A percentile compares a stretch with the other conserved stretches of the same genome.
phyloP scores from a whole-genome alignment of 331 rosid species.

The Stylosanthes scabra region DNA sequence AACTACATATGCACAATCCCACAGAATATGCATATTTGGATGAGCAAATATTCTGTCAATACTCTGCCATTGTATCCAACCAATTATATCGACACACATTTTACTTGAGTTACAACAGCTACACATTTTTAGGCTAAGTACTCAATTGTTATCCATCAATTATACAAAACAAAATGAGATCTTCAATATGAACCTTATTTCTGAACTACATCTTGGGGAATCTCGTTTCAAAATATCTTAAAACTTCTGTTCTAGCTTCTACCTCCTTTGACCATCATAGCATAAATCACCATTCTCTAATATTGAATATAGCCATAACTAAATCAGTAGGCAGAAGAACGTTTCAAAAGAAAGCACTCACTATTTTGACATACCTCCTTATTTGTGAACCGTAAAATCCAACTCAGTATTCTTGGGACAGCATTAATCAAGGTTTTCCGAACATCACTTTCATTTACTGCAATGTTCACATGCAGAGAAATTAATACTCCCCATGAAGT shows the following conservation, averaged over 20 bases:
- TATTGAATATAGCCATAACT: not conserved
- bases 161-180: not conserved
- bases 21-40: too few relatives aligned
- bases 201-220: not conserved
- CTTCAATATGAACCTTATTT: not conserved
- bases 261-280: not conserved
- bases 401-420: slow-evolving; percentile 72
- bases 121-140: not conserved
- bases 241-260: not conserved
- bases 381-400: slow-evolving; percentile 74
- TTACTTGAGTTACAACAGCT: not conserved
- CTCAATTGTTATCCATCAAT: not conserved
- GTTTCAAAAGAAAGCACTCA: slow-evolving; percentile 25
- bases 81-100: not conserved
- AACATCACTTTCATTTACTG: slow-evolving; percentile 74
- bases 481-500: slow-evolving; percentile 32
- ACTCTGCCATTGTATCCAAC: too few relatives aligned
- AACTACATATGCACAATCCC: too few relatives aligned
- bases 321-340: slow-evolving; percentile 19
- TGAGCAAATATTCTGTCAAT: too few relatives aligned
- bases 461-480: slow-evolving; percentile 41
- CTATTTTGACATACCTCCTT: slow-evolving; percentile 56
- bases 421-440: slow-evolving; percentile 67
- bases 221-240: not conserved
- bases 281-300: not conserved